Conservation (phyloP, 2,329 filamentous ascomycete species). For the Microdochium trichocladiopsis region DNA sequence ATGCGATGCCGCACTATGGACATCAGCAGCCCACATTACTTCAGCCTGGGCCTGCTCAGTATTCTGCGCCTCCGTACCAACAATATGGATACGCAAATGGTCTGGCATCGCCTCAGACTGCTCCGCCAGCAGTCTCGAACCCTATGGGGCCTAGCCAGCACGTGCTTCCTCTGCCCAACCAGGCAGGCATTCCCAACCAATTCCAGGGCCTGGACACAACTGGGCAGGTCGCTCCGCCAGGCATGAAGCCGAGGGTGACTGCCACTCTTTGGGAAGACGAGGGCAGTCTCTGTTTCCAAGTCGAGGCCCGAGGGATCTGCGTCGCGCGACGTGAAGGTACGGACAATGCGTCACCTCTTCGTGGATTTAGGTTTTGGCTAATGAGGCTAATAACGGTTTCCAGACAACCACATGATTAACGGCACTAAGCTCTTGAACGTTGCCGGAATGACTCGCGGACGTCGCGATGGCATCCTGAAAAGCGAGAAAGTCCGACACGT, state of each 20-base stretch:
- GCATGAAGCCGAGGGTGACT: slow-evolving; percentile 94
- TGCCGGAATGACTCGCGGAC: slow-evolving; percentile 93
- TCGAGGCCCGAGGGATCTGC: slow-evolving; percentile 92
- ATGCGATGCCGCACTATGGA: slow-evolving; percentile 68
- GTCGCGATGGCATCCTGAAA: slow-evolving; percentile 92
- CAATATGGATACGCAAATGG: slow-evolving; percentile 73
- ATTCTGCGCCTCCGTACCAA: slow-evolving; percentile 55
- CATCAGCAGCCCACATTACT: slow-evolving; percentile 70
- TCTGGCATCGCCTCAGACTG: slow-evolving; percentile 71
- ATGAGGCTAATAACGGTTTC: slow-evolving; percentile 9
- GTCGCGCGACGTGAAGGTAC: slow-evolving; percentile 87
- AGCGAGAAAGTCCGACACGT: slow-evolving; percentile 96
- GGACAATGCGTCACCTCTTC: background rate
- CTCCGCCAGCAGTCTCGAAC: slow-evolving; percentile 60
- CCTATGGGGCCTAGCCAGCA: slow-evolving; percentile 57
- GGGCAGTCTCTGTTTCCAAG: slow-evolving; percentile 94
- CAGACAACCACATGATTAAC: slow-evolving; percentile 99
- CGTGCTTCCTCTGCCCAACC: slow-evolving; percentile 57
- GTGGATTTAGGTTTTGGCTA: background rate
- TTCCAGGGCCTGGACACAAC: slow-evolving; percentile 70
- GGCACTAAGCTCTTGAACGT: slow-evolving; percentile 96
- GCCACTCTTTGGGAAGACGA: slow-evolving; percentile 98
- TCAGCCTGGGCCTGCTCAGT: slow-evolving; percentile 65
- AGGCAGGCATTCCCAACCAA: slow-evolving; percentile 43
- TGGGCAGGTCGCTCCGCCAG: slow-evolving; percentile 86